Base-by-base conservation (phyloP, 306 rosid species). In the Lagenaria siceraria region DNA sequence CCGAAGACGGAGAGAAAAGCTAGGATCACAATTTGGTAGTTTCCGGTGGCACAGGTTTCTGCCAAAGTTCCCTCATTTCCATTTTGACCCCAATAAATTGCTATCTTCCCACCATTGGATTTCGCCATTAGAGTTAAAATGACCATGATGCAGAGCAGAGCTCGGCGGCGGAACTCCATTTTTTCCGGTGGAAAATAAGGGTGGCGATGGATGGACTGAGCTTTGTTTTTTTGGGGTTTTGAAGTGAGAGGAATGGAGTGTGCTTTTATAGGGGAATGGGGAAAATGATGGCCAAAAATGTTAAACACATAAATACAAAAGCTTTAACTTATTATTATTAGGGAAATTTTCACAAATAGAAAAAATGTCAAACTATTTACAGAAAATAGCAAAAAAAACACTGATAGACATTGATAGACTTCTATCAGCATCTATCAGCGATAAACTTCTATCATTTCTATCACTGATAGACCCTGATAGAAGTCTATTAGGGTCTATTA, bases 41-140 rank as follows among this genome's bases (percentile, higher is more conserved):
- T 84, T 36, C 89, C 82, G 18, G 89, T 82, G 70, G 87, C 87
- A 29, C 89, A 88, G n/a, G 89, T 84, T 21, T 86, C 85, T 8
- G 76, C 78, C 31, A 88, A 77, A 36, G 86, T 86, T 17, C 85
- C 85, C 31, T 88, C 89, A 25, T 80, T 82, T 13, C 82, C 85
- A 10, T 86, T 84, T 68, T 88, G 89, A 10, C 91, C 91, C 89
- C 89, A 88, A 56, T 88, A 88, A 42, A 86, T 84, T 10, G 82
- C 86, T 21, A 88, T 84, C 33, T 60, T 56, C 1, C 78, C 83
- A 18, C 82, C 80, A 3, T 78, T 40, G 17, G 81, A 62, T 55
- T 42, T 35, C 24, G 53, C 43, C 69, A 54, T 43, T 27, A 84
- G 59, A 11, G 68, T 64, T 6, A 80, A 62, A 58, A 63, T 7